A percentile compares a stretch with the other conserved stretches of the same genome.
Conservation (phyloP, 768 basidiomycete species). For the Mrakia frigida region DNA sequence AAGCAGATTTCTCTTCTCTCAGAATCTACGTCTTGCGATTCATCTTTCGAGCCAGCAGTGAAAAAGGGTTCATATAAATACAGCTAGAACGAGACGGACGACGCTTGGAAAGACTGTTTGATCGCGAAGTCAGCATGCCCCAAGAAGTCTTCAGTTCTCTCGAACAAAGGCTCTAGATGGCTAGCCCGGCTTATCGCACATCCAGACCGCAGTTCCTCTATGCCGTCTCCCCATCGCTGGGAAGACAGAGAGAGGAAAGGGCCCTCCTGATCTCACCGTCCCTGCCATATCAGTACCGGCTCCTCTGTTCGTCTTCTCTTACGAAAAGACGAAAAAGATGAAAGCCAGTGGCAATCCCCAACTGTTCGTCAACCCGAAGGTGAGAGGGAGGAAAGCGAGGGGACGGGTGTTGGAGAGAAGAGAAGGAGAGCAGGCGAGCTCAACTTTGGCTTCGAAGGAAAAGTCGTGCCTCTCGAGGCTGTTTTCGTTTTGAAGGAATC, state of each 20-base stretch:
- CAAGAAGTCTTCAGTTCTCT: background rate
- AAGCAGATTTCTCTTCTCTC: too few species aligned
- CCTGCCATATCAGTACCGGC: too few species aligned
- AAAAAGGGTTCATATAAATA: too few species aligned
- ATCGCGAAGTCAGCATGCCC: conserved; percentile 5
- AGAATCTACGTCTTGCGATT: too few species aligned
- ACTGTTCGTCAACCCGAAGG: conserved; percentile 17
- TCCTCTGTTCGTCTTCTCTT: background rate
- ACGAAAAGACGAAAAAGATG: background rate
- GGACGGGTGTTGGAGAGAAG: background rate
- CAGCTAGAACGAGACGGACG: too few species aligned
- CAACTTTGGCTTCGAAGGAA: background rate
- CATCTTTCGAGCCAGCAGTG: too few species aligned
- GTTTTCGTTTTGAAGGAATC: background rate
- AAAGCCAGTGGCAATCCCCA: conserved; percentile 8
- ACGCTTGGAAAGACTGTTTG: background rate
- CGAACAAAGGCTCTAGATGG: background rate
- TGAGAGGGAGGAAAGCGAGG: conserved; percentile 21
- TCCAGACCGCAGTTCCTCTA: background rate
- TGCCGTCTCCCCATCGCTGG: too few species aligned
- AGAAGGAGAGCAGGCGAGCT: background rate
- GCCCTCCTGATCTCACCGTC: too few species aligned
- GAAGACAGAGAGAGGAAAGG: too few species aligned
- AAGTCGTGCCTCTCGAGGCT: background rate
- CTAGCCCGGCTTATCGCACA: conserved; percentile 6